Percentiles rank a stretch among this genome's conserved stretches.
Conservation (phyloP, 805 yeast species). For the Kregervanrija pseudodelftensis region DNA sequence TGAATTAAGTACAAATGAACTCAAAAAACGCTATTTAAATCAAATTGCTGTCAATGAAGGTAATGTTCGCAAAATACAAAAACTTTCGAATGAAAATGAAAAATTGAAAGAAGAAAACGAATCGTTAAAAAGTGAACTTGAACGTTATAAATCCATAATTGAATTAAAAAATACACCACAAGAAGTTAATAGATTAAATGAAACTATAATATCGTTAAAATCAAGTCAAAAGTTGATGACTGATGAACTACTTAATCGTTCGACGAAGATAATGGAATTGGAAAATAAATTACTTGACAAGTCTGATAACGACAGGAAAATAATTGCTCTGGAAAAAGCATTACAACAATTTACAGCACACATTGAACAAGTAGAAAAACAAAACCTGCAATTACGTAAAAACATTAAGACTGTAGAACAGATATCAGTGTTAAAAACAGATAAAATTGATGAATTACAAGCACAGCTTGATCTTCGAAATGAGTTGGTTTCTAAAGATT, state of each 20-base stretch:
- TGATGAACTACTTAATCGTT: background rate
- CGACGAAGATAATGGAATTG: too few relatives aligned
- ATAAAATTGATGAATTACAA: slow-evolving; percentile 50
- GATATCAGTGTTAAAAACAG: slow-evolving; percentile 50
- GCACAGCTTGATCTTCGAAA: slow-evolving; percentile 43
- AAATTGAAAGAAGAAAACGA: slow-evolving; percentile 37
- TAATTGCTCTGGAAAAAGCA: slow-evolving; percentile 49
- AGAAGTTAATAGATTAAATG: slow-evolving; percentile 15
- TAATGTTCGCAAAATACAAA: slow-evolving; percentile 15
- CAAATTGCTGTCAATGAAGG: slow-evolving; percentile 17
- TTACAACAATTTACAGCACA: slow-evolving; percentile 51
- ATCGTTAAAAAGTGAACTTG: slow-evolving; percentile 29
- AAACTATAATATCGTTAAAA: slow-evolving; percentile 13
- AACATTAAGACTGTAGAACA: slow-evolving; percentile 50
- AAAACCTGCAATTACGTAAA: slow-evolving; percentile 48
- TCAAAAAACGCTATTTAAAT: slow-evolving; percentile 18
- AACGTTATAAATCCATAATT: slow-evolving; percentile 12
- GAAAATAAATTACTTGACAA: too few relatives aligned
- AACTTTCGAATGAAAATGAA: slow-evolving; percentile 21
- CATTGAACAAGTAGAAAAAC: slow-evolving; percentile 54
- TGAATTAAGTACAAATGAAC: slow-evolving; percentile 19
- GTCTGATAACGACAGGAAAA: slow-evolving; percentile 27
- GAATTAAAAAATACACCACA: too few relatives aligned
- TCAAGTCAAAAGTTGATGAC: slow-evolving; percentile 14
- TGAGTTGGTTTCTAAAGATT: slow-evolving; percentile 39